phyloP scores from a whole-genome alignment of 768 basidiomycete genomes.

The Suillus plorans region DNA sequence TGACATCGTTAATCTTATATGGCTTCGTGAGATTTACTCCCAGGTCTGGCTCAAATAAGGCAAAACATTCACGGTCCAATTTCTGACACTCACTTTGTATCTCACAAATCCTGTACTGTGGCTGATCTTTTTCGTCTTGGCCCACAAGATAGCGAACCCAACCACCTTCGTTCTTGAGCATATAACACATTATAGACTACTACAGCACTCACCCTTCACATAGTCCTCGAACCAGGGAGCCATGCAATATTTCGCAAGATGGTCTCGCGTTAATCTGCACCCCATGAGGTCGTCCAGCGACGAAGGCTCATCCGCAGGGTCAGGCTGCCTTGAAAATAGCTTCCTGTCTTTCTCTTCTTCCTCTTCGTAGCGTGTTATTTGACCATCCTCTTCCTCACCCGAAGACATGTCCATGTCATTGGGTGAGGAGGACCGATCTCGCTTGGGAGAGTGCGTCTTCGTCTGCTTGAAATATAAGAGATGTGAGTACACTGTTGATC shows the following conservation, averaged over 20 bases:
- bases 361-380: slow-evolving; percentile 71
- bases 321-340: slow-evolving; percentile 43
- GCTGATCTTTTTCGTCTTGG: slow-evolving; percentile 43
- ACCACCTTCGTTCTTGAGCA: slow-evolving; percentile 48
- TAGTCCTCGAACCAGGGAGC: slow-evolving; percentile 87
- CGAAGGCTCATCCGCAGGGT: slow-evolving; percentile 47
- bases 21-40: slow-evolving; percentile 54
- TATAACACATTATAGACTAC: neutral
- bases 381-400: slow-evolving; percentile 74
- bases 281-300: slow-evolving; percentile 57
- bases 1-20: slow-evolving; percentile 69
- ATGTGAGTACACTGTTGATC: slow-evolving; percentile 3
- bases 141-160: slow-evolving; percentile 89
- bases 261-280: slow-evolving; percentile 65
- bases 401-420: slow-evolving; percentile 88
- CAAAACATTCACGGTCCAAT: slow-evolving; percentile 8
- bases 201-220: slow-evolving; percentile 58
- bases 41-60: slow-evolving; percentile 41
- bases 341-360: slow-evolving; percentile 66
- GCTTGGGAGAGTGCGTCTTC: slow-evolving; percentile 55
- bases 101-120: slow-evolving; percentile 83
- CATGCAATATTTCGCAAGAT: slow-evolving; percentile 67
- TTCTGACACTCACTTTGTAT: slow-evolving; percentile 59
- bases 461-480: slow-evolving; percentile 36
- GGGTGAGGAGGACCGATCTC: slow-evolving; percentile 74